Percentiles rank a stretch among this genome's conserved stretches.
These are phyloP conservation scores for Pseudonitzschia multistriata DNA, from an alignment of 108 stramenopile species.

Conservation along the genomic window DNA sequence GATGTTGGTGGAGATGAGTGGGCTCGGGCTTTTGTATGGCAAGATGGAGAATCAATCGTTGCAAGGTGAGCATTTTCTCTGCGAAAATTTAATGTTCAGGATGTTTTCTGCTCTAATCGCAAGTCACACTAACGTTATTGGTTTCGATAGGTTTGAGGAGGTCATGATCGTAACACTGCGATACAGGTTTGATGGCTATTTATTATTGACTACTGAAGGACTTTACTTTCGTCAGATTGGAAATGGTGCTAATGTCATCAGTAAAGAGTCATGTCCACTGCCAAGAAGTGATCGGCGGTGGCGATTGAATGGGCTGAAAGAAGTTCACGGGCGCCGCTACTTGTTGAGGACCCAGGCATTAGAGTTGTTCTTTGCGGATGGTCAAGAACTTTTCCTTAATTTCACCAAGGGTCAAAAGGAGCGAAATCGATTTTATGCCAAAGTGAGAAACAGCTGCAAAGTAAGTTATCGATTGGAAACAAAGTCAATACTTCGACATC, in stretches of 20 bases:
- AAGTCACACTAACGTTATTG: background rate
- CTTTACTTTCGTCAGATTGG: slow-evolving; percentile 78
- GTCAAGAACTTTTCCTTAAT: slow-evolving; percentile 82
- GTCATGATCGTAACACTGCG: slow-evolving; percentile 67
- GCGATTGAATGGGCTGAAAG: slow-evolving; percentile 67
- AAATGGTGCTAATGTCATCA: slow-evolving; percentile 63
- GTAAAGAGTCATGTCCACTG: slow-evolving; percentile 45
- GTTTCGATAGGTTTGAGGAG: slow-evolving; percentile 50
- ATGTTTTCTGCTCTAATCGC: too few species aligned
- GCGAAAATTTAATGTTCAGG: too few species aligned
- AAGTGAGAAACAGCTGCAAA: slow-evolving; percentile 75
- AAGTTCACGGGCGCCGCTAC: slow-evolving; percentile 88
- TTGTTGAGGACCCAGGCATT: slow-evolving; percentile 87
- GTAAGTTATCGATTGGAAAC: slow-evolving; percentile 28
- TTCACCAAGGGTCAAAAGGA: slow-evolving; percentile 73
- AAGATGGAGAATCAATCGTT: slow-evolving; percentile 64
- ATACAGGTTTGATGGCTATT: slow-evolving; percentile 50
- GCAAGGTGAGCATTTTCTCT: slow-evolving; percentile 22
- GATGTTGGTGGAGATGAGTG: slow-evolving; percentile 50
- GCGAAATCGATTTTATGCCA: slow-evolving; percentile 76
- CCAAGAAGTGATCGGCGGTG: slow-evolving; percentile 48
- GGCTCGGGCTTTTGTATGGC: slow-evolving; percentile 80
- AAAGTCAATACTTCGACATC: background rate
- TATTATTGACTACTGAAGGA: slow-evolving; percentile 76
- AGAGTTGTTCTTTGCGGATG: slow-evolving; percentile 90